Evolutionary conservation across 2,329 filamentous ascomycete species (phyloP).

Genomic region (Aspergillus jensenii): DNA sequence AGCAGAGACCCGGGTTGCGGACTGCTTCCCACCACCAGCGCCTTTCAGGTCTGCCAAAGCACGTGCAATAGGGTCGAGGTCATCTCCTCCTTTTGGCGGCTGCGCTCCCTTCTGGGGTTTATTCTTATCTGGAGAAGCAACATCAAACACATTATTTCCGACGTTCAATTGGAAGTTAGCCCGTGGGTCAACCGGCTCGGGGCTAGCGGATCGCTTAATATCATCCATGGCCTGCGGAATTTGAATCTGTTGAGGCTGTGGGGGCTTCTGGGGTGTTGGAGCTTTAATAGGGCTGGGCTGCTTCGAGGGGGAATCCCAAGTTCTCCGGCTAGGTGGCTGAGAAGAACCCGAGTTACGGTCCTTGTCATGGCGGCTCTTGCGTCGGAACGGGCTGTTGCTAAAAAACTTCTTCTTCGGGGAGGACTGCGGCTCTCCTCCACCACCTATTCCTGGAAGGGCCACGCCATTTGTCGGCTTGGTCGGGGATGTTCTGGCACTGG

Average conservation of each 20-base stretch:
- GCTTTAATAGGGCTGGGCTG: conserved; percentile 47
- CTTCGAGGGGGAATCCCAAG: conserved; percentile 50
- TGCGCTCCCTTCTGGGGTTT: conserved; percentile 43
- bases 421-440: conserved; percentile 60
- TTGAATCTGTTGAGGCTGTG: conserved; percentile 13
- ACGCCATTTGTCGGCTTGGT: conserved; percentile 56
- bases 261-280: conserved; percentile 20
- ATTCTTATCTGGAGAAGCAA: conserved; percentile 72
- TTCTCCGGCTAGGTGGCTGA: conserved; percentile 49
- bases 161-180: conserved; percentile 92
- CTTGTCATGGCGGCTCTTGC: conserved; percentile 82
- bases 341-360: conserved; percentile 44
- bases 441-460: conserved; percentile 44
- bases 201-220: conserved; percentile 55
- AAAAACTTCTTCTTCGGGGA: conserved; percentile 77
- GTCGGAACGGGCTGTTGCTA: conserved; percentile 86
- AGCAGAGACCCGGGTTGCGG: conserved; percentile 82
- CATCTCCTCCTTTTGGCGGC: conserved; percentile 52
- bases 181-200: conserved; percentile 85
- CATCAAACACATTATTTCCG: conserved; percentile 93
- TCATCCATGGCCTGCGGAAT: conserved; percentile 13
- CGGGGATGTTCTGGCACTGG: conserved; percentile 72
- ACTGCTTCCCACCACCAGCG: conserved; percentile 77
- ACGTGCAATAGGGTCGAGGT: conserved; percentile 83
- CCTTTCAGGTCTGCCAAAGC: conserved; percentile 92